A percentile compares a stretch with the other conserved stretches of the same genome.
These are phyloP conservation scores for Biscogniauxia mediterranea DNA, from an alignment of 2,329 filamentous ascomycete genomes.

Conservation along the genomic window DNA sequence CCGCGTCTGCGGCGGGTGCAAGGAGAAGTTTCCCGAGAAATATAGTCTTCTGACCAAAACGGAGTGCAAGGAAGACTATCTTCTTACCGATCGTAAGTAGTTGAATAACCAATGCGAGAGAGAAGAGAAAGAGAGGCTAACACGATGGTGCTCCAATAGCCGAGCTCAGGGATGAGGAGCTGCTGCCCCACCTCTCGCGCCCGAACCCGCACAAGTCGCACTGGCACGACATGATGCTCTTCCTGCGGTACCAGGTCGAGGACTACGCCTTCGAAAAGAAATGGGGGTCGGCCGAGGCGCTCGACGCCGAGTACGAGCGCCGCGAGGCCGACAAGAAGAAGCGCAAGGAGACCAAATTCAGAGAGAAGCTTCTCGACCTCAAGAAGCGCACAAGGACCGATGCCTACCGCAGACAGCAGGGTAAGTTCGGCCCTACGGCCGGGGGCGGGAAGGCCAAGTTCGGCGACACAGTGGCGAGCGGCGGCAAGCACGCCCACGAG, in stretches of 20 bases:
- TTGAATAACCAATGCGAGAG: not conserved
- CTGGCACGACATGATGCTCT: conserved; percentile 99
- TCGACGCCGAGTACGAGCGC: conserved; percentile 85
- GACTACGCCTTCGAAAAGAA: conserved; percentile 86
- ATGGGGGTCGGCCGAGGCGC: conserved; percentile 82
- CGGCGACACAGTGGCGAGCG: conserved; percentile 69
- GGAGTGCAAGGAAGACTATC: conserved; percentile 91
- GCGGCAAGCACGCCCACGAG: conserved; percentile 81
- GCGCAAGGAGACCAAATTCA: conserved; percentile 88
- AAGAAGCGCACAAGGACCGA: conserved; percentile 94
- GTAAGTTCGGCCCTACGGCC: conserved; percentile 42
- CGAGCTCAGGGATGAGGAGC: conserved; percentile 82
- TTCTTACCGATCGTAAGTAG: conserved; percentile 81
- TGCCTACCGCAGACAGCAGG: conserved; percentile 73
- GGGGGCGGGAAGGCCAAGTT: conserved; percentile 55
- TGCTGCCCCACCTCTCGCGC: conserved; percentile 82
- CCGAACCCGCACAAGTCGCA: conserved; percentile 95
- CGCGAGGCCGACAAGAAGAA: conserved; percentile 77
- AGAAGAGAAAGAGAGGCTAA: conserved; percentile 3
- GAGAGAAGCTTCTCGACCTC: conserved; percentile 79
- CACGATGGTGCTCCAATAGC: conserved; percentile 46
- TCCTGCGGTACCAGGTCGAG: conserved; percentile 89
- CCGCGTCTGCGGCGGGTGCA: conserved; percentile 77
- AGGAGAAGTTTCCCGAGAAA: conserved; percentile 86
- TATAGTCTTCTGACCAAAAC: conserved; percentile 97